Evolutionary conservation across 108 stramenopile genomes (phyloP).

Genomic region (Stephanodiscus triporus): DNA sequence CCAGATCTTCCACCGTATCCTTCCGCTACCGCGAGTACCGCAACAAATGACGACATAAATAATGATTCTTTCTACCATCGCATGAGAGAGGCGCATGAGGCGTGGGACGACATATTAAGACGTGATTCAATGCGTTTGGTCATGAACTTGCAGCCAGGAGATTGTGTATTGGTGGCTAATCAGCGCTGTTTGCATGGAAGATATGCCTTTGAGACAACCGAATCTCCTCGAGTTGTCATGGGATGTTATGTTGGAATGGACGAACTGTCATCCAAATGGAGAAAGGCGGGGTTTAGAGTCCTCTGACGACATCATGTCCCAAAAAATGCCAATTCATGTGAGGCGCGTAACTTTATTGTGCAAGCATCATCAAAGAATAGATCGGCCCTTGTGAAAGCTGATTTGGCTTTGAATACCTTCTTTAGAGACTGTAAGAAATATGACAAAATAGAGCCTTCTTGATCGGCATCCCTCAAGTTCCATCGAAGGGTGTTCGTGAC

Average conservation of each 20-base stretch:
- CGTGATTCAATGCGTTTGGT: constrained; percentile 74
- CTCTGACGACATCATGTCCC: too few relatives aligned
- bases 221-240: constrained; percentile 66
- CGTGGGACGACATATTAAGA: constrained; percentile 69
- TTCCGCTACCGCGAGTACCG: neutral
- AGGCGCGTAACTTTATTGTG: too few relatives aligned
- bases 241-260: constrained; percentile 77
- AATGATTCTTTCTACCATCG: constrained; percentile 59
- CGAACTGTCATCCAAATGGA: constrained; percentile 47
- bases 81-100: constrained; percentile 60
- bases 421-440: too few relatives aligned
- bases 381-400: too few relatives aligned
- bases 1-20: constrained; percentile 75
- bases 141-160: constrained; percentile 68
- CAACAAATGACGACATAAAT: constrained; percentile 27
- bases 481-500: too few relatives aligned
- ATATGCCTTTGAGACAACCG: constrained; percentile 52
- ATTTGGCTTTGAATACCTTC: too few relatives aligned
- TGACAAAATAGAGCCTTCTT: too few relatives aligned
- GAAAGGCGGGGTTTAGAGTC: constrained; percentile 25
- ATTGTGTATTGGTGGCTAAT: constrained; percentile 83
- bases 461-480: too few relatives aligned
- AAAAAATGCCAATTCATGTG: too few relatives aligned
- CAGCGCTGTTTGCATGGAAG: constrained; percentile 86
- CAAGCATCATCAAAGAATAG: too few relatives aligned